Conservation (phyloP, 768 basidiomycete genomes). For the Amanita inopinata region DNA sequence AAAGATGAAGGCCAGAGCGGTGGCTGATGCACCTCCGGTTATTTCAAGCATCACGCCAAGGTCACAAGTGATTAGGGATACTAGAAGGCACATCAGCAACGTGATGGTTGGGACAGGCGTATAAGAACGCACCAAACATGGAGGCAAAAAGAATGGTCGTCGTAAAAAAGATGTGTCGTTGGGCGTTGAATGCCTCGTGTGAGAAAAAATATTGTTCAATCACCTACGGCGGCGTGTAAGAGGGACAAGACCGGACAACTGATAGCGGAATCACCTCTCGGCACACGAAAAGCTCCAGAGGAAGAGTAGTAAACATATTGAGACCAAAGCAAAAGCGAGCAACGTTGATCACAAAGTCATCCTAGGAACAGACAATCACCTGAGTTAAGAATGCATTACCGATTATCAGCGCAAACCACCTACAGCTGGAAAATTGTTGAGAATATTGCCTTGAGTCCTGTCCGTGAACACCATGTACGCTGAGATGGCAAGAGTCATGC, state of each 20-base stretch:
- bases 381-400: conserved; percentile 1
- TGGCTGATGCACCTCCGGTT: conserved; percentile 92
- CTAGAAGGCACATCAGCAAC: conserved; percentile 28
- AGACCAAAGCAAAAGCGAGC: conserved; percentile 90
- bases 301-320: conserved; percentile 98
- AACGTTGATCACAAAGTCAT: conserved; percentile 86
- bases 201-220: conserved; percentile 96
- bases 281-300: conserved; percentile 94
- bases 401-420: conserved; percentile 13
- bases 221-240: conserved; percentile 41
- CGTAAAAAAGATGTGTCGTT: conserved; percentile 87
- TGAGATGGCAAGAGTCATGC: conserved; percentile 73
- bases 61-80: conserved; percentile 89
- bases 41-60: conserved; percentile 98
- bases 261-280: conserved; percentile 57
- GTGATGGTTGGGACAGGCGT: background rate
- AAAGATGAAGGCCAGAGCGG: conserved; percentile 88
- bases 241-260: background rate
- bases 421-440: conserved; percentile 88
- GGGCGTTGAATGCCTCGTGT: conserved; percentile 69
- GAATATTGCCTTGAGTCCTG: conserved; percentile 88
- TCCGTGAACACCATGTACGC: conserved; percentile 87
- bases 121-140: conserved; percentile 55
- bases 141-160: conserved; percentile 72
- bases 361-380: conserved; percentile 25